Percentiles rank a stretch among this genome's conserved stretches.
phyloP scores from a whole-genome alignment of 1,284 basidiomycete species.

The Tilletia setariae region DNA sequence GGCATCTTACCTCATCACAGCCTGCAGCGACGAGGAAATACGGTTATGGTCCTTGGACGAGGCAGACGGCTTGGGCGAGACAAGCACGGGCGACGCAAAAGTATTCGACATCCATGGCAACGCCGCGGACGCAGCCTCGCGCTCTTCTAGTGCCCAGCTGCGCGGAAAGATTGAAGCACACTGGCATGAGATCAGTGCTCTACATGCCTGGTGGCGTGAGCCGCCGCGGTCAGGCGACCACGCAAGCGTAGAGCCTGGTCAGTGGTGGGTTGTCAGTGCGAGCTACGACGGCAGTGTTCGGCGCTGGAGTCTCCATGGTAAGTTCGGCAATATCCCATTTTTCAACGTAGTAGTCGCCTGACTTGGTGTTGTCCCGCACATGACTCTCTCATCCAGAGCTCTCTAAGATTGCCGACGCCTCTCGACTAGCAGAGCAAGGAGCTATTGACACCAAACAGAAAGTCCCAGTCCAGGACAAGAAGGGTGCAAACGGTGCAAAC shows the following conservation, averaged over 20 bases:
- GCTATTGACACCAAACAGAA: conserved; percentile 7
- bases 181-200: conserved; percentile 39
- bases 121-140: not conserved
- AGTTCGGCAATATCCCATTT: not conserved
- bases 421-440: conserved; percentile 3
- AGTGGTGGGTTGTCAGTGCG: conserved; percentile 33
- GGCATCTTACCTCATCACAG: conserved; percentile 20
- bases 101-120: conserved; percentile 14
- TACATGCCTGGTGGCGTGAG: conserved; percentile 25
- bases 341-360: not conserved
- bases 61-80: not conserved
- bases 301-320: conserved; percentile 26
- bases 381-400: not conserved
- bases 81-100: not conserved
- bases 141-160: not conserved
- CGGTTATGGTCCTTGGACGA: conserved; percentile 17
- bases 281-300: conserved; percentile 39
- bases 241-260: not conserved
- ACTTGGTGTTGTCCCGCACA: not conserved
- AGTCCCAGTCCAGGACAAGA: not conserved
- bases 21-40: conserved; percentile 27
- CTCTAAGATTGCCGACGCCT: not conserved
- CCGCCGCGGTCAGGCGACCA: conserved; percentile 1
- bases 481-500: not conserved
- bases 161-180: conserved; percentile 30